phyloP scores from a whole-genome alignment of 805 yeast species.

The Candida suzukii region DNA sequence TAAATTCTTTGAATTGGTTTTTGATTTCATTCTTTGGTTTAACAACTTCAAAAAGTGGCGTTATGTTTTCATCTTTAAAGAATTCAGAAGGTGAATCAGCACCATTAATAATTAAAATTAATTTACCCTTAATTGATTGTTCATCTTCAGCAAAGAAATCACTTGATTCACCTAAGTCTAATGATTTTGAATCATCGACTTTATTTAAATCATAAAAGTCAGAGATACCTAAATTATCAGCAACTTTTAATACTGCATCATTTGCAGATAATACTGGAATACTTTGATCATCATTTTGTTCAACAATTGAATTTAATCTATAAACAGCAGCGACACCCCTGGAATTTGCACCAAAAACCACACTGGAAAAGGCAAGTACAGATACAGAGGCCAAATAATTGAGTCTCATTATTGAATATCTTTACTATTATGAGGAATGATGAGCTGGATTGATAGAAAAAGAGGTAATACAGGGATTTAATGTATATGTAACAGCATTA shows the following conservation, averaged over 20 bases:
- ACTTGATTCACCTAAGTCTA: constrained; percentile 14
- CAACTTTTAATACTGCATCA: constrained; percentile 35
- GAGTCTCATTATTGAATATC: not conserved
- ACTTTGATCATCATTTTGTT: not conserved
- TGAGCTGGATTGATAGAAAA: too few species aligned
- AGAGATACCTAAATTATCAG: constrained; percentile 37
- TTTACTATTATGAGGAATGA: too few species aligned
- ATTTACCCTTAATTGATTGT: constrained; percentile 17
- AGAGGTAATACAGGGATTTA: too few species aligned
- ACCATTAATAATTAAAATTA: constrained; percentile 36
- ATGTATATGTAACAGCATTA: too few species aligned
- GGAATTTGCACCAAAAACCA: not conserved
- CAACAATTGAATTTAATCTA: not conserved
- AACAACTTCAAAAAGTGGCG: constrained; percentile 15
- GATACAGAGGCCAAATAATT: not conserved
- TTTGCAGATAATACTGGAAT: constrained; percentile 14
- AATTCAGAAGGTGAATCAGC: constrained; percentile 29
- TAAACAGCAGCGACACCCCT: not conserved
- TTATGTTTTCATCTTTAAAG: constrained; percentile 10
- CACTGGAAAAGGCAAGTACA: not conserved
- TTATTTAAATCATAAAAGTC: constrained; percentile 28
- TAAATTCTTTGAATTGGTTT: constrained; percentile 12
- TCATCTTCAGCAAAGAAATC: not conserved
- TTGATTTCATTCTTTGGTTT: not conserved
- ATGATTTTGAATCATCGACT: constrained; percentile 14